Evolutionary conservation across 345 rosid species (phyloP).

Genomic region (Gossypium australe): DNA sequence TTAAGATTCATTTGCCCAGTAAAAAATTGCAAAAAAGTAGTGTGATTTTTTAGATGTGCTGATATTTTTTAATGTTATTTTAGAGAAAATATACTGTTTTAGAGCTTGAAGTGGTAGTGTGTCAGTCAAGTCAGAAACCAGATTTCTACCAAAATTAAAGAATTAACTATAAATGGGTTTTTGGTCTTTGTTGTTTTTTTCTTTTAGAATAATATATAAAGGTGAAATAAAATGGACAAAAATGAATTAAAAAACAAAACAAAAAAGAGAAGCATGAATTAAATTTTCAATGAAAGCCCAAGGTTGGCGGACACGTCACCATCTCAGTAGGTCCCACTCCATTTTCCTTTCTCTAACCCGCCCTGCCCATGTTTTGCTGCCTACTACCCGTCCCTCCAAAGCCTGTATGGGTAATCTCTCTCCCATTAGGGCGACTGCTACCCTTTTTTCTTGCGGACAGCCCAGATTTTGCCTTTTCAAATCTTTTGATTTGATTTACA

Average conservation of each 20-base stretch:
- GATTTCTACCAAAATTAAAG: background rate
- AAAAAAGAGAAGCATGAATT: background rate
- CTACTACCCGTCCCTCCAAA: conserved; percentile 15
- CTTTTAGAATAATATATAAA: no score
- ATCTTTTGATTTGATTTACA: no score
- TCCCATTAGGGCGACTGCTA: no score
- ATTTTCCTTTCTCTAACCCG: conserved; percentile 11
- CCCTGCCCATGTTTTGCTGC: conserved; percentile 5
- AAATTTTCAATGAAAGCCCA: conserved; percentile 17
- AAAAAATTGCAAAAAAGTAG: no score
- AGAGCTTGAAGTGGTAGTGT: background rate
- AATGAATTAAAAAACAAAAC: background rate
- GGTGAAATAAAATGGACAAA: background rate
- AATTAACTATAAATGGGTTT: background rate
- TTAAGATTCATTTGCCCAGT: no score
- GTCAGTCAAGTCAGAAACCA: background rate
- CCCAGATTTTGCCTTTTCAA: no score
- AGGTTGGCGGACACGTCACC: conserved; percentile 31
- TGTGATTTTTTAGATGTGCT: no score
- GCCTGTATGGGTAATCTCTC: no score
- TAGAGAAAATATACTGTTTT: background rate
- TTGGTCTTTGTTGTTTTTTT: background rate
- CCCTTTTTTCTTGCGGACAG: no score
- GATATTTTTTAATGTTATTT: background rate
- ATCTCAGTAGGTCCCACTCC: conserved; percentile 21